These are phyloP conservation scores for Epichloe hybrida DNA, from an alignment of 2,329 filamentous ascomycete genomes.

Conservation along the genomic window DNA sequence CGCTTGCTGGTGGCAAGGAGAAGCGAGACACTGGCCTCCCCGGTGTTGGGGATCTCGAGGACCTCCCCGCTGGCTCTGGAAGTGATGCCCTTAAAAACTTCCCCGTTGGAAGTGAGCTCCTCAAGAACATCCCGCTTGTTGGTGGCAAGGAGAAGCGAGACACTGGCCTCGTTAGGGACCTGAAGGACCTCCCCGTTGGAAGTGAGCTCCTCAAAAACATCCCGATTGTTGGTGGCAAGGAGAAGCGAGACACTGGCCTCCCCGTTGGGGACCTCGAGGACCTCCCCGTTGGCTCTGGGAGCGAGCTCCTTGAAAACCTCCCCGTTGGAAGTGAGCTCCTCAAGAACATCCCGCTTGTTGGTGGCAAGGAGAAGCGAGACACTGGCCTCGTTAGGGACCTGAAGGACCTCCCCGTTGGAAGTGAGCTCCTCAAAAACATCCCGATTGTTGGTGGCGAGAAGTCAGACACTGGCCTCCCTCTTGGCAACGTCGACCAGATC, in stretches of 20 bases:
- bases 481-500: neutral
- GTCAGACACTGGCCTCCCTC: neutral
- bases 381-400: too few species aligned
- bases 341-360: neutral
- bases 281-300: neutral
- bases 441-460: neutral
- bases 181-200: too few species aligned
- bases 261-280: too few species aligned
- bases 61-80: neutral
- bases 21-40: neutral
- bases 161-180: too few species aligned
- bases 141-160: too few species aligned
- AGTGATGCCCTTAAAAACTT: neutral
- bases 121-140: neutral
- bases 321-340: neutral
- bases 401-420: too few species aligned
- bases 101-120: neutral
- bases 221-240: neutral
- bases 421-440: too few species aligned
- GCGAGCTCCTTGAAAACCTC: neutral
- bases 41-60: too few species aligned
- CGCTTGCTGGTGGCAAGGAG: neutral
- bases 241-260: neutral
- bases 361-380: too few species aligned
- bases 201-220: too few species aligned